Percentiles rank a stretch among this genome's conserved stretches.
phyloP scores from a whole-genome alignment of 73 alveolate species.

The Tetrahymena elliotti region DNA sequence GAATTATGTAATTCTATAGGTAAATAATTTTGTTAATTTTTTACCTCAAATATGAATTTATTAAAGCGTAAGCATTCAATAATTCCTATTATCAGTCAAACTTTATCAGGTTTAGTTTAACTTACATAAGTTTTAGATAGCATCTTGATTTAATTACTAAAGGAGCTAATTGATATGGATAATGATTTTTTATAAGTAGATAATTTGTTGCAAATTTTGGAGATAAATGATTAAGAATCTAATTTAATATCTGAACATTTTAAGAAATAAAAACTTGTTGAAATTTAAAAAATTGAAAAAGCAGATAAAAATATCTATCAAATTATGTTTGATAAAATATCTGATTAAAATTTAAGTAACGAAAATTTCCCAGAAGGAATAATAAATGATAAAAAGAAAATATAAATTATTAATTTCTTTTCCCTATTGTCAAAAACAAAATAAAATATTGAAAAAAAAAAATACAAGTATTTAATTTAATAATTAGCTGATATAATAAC shows the following conservation, averaged over 20 bases:
- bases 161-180: not conserved
- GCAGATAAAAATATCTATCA: too few species aligned
- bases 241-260: not conserved
- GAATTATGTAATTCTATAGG: not conserved
- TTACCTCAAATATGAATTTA: not conserved
- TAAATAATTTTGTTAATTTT: too few species aligned
- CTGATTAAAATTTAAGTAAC: not conserved
- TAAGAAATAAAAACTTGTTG: too few species aligned
- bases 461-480: not conserved
- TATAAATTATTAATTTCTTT: too few species aligned
- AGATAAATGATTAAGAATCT: not conserved
- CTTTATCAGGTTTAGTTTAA: not conserved
- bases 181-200: not conserved
- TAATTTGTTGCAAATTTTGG: not conserved
- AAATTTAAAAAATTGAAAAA: too few species aligned
- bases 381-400: too few species aligned
- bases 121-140: not conserved
- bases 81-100: too few species aligned
- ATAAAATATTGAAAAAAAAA: not conserved
- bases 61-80: not conserved
- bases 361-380: not conserved
- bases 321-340: not conserved
- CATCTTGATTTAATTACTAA: not conserved
- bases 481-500: not conserved
- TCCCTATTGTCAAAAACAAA: not conserved